phyloP scores from a whole-genome alignment of 352 stramenopile species.

The Pythium aquatile region DNA sequence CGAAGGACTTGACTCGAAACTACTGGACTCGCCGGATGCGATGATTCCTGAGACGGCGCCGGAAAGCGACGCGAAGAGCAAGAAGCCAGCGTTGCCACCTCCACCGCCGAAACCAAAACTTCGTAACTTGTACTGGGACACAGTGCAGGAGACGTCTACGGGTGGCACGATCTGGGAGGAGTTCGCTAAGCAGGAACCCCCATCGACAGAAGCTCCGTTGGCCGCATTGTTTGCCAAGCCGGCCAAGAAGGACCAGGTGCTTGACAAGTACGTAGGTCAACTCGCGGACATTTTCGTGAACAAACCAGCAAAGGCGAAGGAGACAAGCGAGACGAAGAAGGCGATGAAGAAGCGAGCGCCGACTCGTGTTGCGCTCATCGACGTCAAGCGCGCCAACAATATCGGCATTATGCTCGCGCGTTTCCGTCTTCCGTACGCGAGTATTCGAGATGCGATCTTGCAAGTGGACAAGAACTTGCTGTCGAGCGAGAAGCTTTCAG shows the following conservation, averaged over 20 bases:
- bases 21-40: conserved; percentile 86
- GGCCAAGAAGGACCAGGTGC: conserved; percentile 41
- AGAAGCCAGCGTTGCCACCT: conserved; percentile 30
- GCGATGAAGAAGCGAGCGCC: conserved; percentile 53
- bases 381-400: conserved; percentile 84
- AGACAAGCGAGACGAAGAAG: conserved; percentile 46
- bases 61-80: conserved; percentile 22
- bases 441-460: conserved; percentile 75
- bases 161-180: conserved; percentile 76
- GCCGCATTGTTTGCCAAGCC: conserved; percentile 39
- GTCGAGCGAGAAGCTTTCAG: conserved; percentile 67
- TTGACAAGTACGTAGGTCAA: conserved; percentile 69
- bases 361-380: conserved; percentile 76
- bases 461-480: conserved; percentile 76
- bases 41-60: conserved; percentile 55
- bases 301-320: conserved; percentile 63
- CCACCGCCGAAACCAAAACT: conserved; percentile 76
- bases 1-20: conserved; percentile 86
- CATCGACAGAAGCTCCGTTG: conserved; percentile 25
- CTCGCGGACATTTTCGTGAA: conserved; percentile 81
- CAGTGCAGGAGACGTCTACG: conserved; percentile 52
- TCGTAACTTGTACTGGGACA: conserved; percentile 82
- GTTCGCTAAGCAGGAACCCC: conserved; percentile 25
- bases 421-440: conserved; percentile 79
- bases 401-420: conserved; percentile 86